Conservation (phyloP, 352 stramenopile species). For the Phytophthora quininea region DNA sequence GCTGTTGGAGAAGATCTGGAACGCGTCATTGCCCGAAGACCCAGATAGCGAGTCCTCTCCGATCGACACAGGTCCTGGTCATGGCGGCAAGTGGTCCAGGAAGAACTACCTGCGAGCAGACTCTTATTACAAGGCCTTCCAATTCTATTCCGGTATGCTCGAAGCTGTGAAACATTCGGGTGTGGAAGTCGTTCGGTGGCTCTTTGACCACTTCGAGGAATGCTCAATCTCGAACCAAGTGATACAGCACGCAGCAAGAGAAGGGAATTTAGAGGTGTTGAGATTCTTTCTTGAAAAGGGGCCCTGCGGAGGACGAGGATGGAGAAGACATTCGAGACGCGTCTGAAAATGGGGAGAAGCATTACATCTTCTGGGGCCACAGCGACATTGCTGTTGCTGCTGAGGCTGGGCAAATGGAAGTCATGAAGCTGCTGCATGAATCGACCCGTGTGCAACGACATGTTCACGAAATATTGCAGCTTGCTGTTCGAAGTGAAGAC, state of each 20-base stretch:
- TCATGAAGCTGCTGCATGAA: no score
- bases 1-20: constrained; percentile 9
- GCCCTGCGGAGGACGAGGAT: no score
- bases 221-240: background rate
- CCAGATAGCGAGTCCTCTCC: background rate
- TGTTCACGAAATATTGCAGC: background rate
- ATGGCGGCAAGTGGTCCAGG: constrained; percentile 6
- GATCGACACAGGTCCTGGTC: background rate
- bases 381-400: no score
- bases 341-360: no score
- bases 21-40: background rate
- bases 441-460: background rate
- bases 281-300: background rate
- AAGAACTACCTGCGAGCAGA: constrained; percentile 6
- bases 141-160: background rate
- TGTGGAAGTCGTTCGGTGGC: background rate
- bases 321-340: no score
- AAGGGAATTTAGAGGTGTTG: background rate
- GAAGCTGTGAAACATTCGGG: background rate
- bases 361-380: no score
- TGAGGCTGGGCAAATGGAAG: no score
- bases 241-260: background rate
- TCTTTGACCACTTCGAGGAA: background rate
- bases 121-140: constrained; percentile 1
- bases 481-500: background rate